phyloP scores from a whole-genome alignment of 2,329 filamentous ascomycete species.

The Periconia digitata region DNA sequence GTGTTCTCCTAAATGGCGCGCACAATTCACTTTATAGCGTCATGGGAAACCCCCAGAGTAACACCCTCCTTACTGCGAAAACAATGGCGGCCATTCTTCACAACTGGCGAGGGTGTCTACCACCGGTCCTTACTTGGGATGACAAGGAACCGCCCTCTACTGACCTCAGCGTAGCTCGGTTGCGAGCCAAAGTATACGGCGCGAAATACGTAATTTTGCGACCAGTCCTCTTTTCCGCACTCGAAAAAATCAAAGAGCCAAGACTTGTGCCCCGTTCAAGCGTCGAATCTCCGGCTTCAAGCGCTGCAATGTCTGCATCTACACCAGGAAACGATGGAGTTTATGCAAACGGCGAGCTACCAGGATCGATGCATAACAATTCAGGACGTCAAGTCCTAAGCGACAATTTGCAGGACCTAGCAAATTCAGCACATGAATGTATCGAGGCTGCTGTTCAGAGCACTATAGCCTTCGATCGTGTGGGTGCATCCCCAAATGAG shows the following conservation, averaged over 20 bases:
- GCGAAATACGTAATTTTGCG: slow-evolving; percentile 87
- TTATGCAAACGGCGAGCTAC: too few species aligned
- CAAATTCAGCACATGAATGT: slow-evolving; percentile 33
- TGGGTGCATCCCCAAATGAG: slow-evolving; percentile 43
- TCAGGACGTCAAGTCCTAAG: background rate
- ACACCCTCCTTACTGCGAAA: slow-evolving; percentile 12
- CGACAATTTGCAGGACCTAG: too few species aligned
- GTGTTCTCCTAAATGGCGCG: slow-evolving; percentile 58
- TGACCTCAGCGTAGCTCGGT: slow-evolving; percentile 78
- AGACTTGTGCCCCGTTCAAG: slow-evolving; percentile 32
- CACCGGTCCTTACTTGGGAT: slow-evolving; percentile 59
- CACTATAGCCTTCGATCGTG: slow-evolving; percentile 76
- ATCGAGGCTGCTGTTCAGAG: slow-evolving; percentile 72
- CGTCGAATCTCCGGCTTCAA: slow-evolving; percentile 45
- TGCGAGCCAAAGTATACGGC: slow-evolving; percentile 94
- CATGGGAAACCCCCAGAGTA: background rate
- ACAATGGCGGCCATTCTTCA: slow-evolving; percentile 50
- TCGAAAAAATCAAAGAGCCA: slow-evolving; percentile 52
- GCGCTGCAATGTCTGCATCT: too few species aligned
- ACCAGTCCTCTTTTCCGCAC: slow-evolving; percentile 67
- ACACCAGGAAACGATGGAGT: too few species aligned
- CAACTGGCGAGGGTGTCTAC: slow-evolving; percentile 57
- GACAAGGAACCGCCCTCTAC: slow-evolving; percentile 70
- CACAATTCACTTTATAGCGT: slow-evolving; percentile 57
- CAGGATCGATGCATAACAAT: background rate